Percentiles rank a stretch among this genome's conserved stretches.
phyloP scores from a whole-genome alignment of 768 basidiomycete species.

The Kwoniella shandongensis region DNA sequence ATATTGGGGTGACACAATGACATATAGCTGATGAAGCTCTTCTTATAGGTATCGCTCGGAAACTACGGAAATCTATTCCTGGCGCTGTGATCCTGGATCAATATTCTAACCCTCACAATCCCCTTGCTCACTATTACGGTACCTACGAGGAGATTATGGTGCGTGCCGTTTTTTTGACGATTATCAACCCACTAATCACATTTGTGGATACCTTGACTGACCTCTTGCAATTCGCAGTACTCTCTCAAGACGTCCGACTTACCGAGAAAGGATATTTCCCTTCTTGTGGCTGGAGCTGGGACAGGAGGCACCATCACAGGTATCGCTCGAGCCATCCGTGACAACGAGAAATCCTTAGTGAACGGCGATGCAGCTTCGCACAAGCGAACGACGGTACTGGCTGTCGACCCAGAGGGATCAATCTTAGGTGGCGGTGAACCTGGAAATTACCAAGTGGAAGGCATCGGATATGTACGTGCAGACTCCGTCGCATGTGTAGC shows the following conservation, averaged over 20 bases:
- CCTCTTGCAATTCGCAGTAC: conserved; percentile 52
- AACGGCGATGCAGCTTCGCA: background rate
- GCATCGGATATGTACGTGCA: conserved; percentile 67
- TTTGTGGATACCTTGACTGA: no score
- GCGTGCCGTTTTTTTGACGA: conserved; percentile 15
- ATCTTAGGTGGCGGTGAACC: conserved; percentile 66
- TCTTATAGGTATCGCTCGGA: conserved; percentile 73
- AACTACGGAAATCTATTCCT: conserved; percentile 73
- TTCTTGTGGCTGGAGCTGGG: conserved; percentile 80
- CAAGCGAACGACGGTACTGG: conserved; percentile 61
- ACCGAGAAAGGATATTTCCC: conserved; percentile 58
- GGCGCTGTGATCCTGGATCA: conserved; percentile 89
- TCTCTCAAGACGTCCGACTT: conserved; percentile 60
- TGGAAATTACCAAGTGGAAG: conserved; percentile 75
- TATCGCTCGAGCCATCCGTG: conserved; percentile 38
- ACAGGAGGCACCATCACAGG: conserved; percentile 97
- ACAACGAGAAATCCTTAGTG: conserved; percentile 44
- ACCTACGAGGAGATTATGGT: conserved; percentile 89
- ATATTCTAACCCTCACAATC: conserved; percentile 70
- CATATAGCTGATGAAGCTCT: conserved; percentile 2
- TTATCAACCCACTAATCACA: no score
- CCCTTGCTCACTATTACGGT: conserved; percentile 81
- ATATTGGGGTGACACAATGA: no score
- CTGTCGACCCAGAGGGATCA: conserved; percentile 91
- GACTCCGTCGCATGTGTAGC: no score